Conservation (phyloP, 768 basidiomycete genomes). For the Mycena kentingensis region DNA sequence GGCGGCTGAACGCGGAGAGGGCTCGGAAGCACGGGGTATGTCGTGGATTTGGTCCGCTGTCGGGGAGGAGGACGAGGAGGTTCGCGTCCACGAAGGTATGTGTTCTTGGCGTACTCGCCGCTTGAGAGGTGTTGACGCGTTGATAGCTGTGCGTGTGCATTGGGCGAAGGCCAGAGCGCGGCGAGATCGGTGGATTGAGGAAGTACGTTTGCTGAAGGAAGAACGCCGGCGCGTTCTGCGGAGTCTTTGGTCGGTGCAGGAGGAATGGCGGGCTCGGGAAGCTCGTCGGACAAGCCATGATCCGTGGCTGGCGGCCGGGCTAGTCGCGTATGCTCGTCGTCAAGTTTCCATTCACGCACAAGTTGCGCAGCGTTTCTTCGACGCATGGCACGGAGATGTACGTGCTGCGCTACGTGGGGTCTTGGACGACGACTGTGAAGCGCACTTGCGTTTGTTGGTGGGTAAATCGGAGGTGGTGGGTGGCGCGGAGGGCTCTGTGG, state of each 20-base stretch:
- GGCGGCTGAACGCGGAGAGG: neutral
- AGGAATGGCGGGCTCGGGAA: neutral
- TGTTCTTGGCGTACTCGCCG: neutral
- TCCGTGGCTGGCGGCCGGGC: neutral
- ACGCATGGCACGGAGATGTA: too few relatives aligned
- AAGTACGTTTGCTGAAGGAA: slow-evolving; percentile 22
- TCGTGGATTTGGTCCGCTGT: slow-evolving; percentile 19
- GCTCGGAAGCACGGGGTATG: neutral
- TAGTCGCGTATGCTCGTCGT: neutral
- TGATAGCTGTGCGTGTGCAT: slow-evolving; percentile 23
- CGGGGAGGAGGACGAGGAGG: slow-evolving; percentile 2
- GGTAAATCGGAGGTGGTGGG: too few relatives aligned
- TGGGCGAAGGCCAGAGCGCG: slow-evolving; percentile 26
- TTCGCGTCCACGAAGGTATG: slow-evolving; percentile 9
- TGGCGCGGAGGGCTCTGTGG: too few relatives aligned
- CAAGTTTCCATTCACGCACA: too few relatives aligned
- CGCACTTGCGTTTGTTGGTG: too few relatives aligned
- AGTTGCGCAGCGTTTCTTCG: too few relatives aligned
- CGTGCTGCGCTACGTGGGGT: too few relatives aligned
- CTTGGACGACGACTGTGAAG: too few relatives aligned
- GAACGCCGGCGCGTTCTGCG: slow-evolving; percentile 21
- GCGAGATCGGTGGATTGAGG: slow-evolving; percentile 23
- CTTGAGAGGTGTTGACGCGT: neutral
- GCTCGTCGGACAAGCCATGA: neutral
- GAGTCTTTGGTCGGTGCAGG: neutral